phyloP scores from a whole-genome alignment of 805 yeast genomes.

The Candida multigemmis region DNA sequence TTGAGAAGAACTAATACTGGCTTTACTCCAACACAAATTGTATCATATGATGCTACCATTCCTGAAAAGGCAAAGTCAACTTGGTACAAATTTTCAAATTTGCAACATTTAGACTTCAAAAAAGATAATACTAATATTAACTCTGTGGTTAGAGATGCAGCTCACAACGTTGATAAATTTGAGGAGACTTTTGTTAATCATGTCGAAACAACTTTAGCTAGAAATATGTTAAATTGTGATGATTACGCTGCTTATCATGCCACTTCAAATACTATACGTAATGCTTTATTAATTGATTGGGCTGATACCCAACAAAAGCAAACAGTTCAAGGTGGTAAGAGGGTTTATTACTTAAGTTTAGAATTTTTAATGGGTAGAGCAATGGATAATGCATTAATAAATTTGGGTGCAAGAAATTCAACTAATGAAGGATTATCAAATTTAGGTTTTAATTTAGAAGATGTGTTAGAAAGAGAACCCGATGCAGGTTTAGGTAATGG shows the following conservation, averaged over 20 bases:
- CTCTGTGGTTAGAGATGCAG: slow-evolving; percentile 7
- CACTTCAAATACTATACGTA: slow-evolving; percentile 69
- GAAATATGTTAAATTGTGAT: slow-evolving; percentile 88
- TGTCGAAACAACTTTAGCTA: slow-evolving; percentile 86
- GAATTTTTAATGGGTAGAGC: slow-evolving; percentile 95
- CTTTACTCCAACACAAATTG: slow-evolving; percentile 82
- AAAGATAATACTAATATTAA: slow-evolving; percentile 13
- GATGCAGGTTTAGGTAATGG: slow-evolving; percentile 96
- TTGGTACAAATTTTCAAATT: slow-evolving; percentile 66
- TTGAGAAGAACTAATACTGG: slow-evolving; percentile 81
- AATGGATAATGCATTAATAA: slow-evolving; percentile 86
- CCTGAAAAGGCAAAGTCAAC: slow-evolving; percentile 69
- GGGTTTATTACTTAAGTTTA: slow-evolving; percentile 78
- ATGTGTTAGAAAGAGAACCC: slow-evolving; percentile 75
- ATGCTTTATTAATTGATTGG: slow-evolving; percentile 78
- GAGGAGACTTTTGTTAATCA: slow-evolving; percentile 68
- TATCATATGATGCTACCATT: slow-evolving; percentile 70
- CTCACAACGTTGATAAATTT: slow-evolving; percentile 50
- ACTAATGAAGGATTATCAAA: slow-evolving; percentile 42
- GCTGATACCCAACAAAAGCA: slow-evolving; percentile 88
- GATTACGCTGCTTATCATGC: slow-evolving; percentile 90
- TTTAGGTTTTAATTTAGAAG: slow-evolving; percentile 84
- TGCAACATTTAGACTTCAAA: slow-evolving; percentile 24
- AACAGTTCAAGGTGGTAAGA: slow-evolving; percentile 72
- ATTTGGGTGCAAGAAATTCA: slow-evolving; percentile 57